phyloP scores from a whole-genome alignment of 805 yeast species.

The Yamadazyma sp. region DNA sequence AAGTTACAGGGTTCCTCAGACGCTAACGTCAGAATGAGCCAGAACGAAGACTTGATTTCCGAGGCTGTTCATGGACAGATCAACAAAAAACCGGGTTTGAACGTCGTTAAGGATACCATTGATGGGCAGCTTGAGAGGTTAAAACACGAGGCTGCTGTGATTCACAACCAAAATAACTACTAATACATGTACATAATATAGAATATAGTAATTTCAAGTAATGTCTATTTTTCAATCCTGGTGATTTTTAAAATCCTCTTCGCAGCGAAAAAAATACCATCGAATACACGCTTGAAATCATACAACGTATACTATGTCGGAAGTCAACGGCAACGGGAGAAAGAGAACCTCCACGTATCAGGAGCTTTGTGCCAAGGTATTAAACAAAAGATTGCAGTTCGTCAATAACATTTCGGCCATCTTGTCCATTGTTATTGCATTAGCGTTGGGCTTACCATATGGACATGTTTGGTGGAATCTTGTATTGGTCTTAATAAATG shows the following conservation, averaged over 20 bases:
- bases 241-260: too few relatives aligned
- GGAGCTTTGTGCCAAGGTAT: constrained; percentile 29
- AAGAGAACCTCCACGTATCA: constrained; percentile 14
- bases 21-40: constrained; percentile 27
- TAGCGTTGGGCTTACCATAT: constrained; percentile 28
- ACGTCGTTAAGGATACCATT: constrained; percentile 36
- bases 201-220: too few relatives aligned
- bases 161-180: constrained; percentile 12
- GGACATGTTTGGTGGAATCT: constrained; percentile 33
- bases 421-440: constrained; percentile 25
- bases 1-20: constrained; percentile 33
- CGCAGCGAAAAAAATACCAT: constrained; percentile 7
- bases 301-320: too few relatives aligned
- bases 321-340: constrained; percentile 2
- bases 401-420: constrained; percentile 32
- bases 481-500: constrained; percentile 22
- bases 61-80: constrained; percentile 42
- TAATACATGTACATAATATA: constrained; percentile 6
- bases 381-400: constrained; percentile 34
- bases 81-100: constrained; percentile 43
- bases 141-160: constrained; percentile 36
- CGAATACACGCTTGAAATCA: neutral
- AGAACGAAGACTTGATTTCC: constrained; percentile 33
- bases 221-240: too few relatives aligned
- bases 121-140: constrained; percentile 38